Evolutionary conservation across 495 filamentous ascomycete species (phyloP).

Genomic region (Pseudoneurospora amorphoporcata): DNA sequence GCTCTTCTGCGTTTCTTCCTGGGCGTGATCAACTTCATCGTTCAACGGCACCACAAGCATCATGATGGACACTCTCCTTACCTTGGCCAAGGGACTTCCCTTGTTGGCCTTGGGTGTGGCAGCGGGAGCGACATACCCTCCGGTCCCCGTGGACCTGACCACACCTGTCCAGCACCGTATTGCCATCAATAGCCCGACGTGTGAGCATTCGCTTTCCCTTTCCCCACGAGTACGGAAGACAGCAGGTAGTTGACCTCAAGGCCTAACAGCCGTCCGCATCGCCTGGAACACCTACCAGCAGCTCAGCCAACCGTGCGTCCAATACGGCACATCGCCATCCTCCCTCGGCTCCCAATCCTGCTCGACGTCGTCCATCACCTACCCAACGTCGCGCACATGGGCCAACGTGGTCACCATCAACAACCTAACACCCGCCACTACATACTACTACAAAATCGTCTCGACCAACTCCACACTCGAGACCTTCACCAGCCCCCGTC

Average conservation of each 20-base stretch:
- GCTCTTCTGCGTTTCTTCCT: neutral
- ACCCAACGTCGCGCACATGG: constrained; percentile 29
- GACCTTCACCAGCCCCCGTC: constrained; percentile 46
- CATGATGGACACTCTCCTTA: neutral
- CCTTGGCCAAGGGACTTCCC: constrained; percentile 25
- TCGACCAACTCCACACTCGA: constrained; percentile 45
- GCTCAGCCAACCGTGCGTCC: constrained; percentile 29
- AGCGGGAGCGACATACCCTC: constrained; percentile 39
- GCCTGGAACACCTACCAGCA: constrained; percentile 40
- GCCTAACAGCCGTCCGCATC: constrained; percentile 40
- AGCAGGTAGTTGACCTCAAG: neutral
- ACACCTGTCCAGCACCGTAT: constrained; percentile 50
- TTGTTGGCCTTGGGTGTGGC: constrained; percentile 28
- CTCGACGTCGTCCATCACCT: constrained; percentile 29
- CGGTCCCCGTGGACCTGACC: constrained; percentile 42
- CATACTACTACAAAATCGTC: constrained; percentile 43
- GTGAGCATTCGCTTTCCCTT: constrained; percentile 23
- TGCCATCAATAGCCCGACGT: constrained; percentile 43
- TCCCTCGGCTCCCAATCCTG: constrained; percentile 22
- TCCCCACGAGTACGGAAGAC: neutral
- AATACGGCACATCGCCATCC: constrained; percentile 29
- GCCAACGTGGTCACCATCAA: constrained; percentile 30
- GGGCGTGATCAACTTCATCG: neutral
- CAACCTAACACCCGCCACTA: constrained; percentile 26
- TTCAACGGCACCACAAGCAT: neutral